Base-by-base conservation (phyloP, 179 eudicot species). In the Dionaea muscipula region DNA sequence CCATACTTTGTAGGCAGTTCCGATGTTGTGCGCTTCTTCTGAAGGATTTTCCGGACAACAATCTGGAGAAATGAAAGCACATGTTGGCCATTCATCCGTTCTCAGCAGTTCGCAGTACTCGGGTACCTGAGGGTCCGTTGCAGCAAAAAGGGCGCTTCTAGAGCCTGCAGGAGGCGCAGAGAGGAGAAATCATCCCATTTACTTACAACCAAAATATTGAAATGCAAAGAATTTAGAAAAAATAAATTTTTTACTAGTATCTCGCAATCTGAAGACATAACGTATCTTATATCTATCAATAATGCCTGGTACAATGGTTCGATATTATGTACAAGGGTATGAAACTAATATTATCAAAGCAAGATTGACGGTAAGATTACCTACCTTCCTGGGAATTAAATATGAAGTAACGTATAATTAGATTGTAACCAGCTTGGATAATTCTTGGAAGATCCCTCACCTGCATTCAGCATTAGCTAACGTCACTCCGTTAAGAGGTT, bases 41-140 rank as follows among this genome's bases (percentile, higher is more conserved):
- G 97, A 81, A 58, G 97, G 77, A 60, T 86, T 90, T 66, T 95
- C 56, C 4, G 97, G 97, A 28, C 85, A 86, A 33, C 97, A 90
- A 67, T 90, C 97, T 40, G 76, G 89, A 62, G 82, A 76, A 59
- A 90, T 66, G 72, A 67, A 90, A 52, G 97, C 94, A 23, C 90
- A 86, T 0, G 81, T 84, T 7, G 95, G 95, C 95, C 95, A 90
- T 22, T 90, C 94, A 48, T 90, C 97, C 7, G 90, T 68, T 80
- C 68, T 86, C 64, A 90, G 55, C 68, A 81, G 64, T 47, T 86
- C 95, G 65, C 90, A 83, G 52, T 79, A 86, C 57, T 86, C 95
- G 0, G 81, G 82, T 52, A 90, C 72, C 62, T 90, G 97, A 41
- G 97, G 95, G 66, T 90, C 97, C 13, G 90, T 90, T 25, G 95